Percentiles rank a stretch among this genome's conserved stretches.
phyloP scores from a whole-genome alignment of 495 filamentous ascomycete species.

The Echria macrotheca region DNA sequence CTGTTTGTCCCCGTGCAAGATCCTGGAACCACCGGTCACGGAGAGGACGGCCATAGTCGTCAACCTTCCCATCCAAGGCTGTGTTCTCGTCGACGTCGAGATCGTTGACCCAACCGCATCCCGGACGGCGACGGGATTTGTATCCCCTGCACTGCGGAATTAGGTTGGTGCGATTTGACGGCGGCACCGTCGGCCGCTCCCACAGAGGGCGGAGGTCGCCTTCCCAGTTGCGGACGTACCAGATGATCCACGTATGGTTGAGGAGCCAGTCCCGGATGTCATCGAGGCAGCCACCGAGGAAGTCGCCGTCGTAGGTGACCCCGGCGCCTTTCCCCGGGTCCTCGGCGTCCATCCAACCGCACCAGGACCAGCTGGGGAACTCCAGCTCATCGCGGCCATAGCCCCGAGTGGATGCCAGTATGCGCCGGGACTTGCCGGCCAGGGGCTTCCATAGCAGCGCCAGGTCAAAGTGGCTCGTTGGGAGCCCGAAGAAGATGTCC shows the following conservation, averaged over 20 bases:
- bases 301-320: conserved; percentile 18
- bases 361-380: conserved; percentile 36
- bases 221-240: conserved; percentile 29
- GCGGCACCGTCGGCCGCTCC: conserved; percentile 6
- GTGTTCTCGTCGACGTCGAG: not conserved
- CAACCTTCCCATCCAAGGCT: not conserved
- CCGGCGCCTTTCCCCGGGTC: not conserved
- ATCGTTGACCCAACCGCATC: not conserved
- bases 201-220: conserved; percentile 26
- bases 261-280: conserved; percentile 31
- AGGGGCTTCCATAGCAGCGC: conserved; percentile 27
- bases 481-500: conserved; percentile 23
- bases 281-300: conserved; percentile 19
- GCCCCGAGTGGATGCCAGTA: not conserved
- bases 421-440: not conserved
- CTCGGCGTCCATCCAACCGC: conserved; percentile 23
- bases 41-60: not conserved
- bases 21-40: not conserved
- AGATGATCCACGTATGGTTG: conserved; percentile 34
- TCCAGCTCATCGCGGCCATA: not conserved
- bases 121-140: not conserved
- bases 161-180: conserved; percentile 5
- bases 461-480: conserved; percentile 29
- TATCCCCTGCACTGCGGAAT: conserved; percentile 8
- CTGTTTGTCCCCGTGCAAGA: not conserved